Base-by-base conservation (phyloP, 2,329 filamentous ascomycete species). In the Epichloe sp. region DNA sequence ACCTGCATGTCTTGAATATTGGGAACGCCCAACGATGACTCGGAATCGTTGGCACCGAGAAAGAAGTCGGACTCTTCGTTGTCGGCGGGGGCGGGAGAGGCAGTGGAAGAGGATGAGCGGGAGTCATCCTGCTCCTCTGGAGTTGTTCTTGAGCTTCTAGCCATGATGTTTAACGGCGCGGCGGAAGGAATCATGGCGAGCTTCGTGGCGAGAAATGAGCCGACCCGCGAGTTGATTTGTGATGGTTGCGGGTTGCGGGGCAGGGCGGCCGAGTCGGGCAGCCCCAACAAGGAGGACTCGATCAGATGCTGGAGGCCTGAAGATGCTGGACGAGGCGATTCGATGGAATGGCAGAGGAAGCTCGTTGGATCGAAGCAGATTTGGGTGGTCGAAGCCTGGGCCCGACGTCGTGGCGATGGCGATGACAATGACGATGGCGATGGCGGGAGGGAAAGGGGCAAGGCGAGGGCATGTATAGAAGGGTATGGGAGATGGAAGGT, bases 11-110 rank as follows among this genome's bases (percentile, higher is more conserved):
- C 85, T 62, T 83, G 82, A 53, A 88, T 77, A 54, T 85, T 85
- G 44, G 86, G 85, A 36, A 88, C 80, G 49, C 88, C 89, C 52
- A 96, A 78, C 1, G 91, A 96, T 1, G 91, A 96, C 65, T 93
- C 80, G 4, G 91, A 96, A 70, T 96, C 91, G 71, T 96, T 95
- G 60, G 86, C 84, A 52, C 78, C 79, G 65, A 86, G 84, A 67
- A 93, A 93, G 68, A 93, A 95, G 70, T 96, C 91, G 59, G 89
- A 95, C 69, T 96, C 91, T 63, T 90, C 86, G 68, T 94, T 88
- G 63, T 88, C 85, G 64, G 80, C 81, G 49, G 85, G 81, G 48
- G 78, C 80, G 44, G 86, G 85, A 1, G 86, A 89, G 63, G 84
- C 86, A 52, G 83, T 86, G 7, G 85, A 85, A 5, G 83, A 86